Conservation (phyloP, 345 rosid species). For the Populus alba region DNA sequence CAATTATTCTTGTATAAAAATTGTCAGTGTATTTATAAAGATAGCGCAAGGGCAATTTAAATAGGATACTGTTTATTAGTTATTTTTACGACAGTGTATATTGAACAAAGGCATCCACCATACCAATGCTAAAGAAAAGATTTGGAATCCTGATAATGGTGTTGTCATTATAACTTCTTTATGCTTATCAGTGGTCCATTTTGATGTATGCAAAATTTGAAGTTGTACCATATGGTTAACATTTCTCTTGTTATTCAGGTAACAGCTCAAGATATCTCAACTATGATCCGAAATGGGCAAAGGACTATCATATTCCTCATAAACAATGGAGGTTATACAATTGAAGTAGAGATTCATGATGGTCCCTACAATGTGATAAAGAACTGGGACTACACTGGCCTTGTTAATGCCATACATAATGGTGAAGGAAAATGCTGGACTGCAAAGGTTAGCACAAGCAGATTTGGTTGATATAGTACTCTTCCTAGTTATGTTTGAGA, state of each 20-base stretch:
- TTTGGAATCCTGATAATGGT: background rate
- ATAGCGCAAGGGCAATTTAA: background rate
- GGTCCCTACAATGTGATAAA: slow-evolving; percentile 78
- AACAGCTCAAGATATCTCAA: slow-evolving; percentile 68
- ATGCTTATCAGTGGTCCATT: background rate
- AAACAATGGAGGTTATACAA: slow-evolving; percentile 74
- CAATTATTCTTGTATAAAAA: background rate
- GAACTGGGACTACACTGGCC: slow-evolving; percentile 67
- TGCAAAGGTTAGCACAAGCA: slow-evolving; percentile 41
- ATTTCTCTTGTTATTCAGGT: slow-evolving; percentile 36
- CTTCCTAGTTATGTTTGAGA: background rate
- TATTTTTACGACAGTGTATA: background rate
- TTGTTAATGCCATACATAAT: slow-evolving; percentile 67
- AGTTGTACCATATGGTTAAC: background rate
- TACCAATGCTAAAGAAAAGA: background rate
- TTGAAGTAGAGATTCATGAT: slow-evolving; percentile 77
- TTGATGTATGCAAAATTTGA: background rate
- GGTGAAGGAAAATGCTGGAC: slow-evolving; percentile 85
- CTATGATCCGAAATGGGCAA: slow-evolving; percentile 64
- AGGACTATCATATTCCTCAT: slow-evolving; percentile 60
- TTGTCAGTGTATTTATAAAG: background rate
- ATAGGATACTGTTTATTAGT: background rate
- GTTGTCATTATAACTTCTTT: background rate
- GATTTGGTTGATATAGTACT: no score
- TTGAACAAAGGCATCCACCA: no score